Base-by-base conservation (phyloP, 228 moss, liverwort and hornwort genomes). In the Sphagnum magellanicum region DNA sequence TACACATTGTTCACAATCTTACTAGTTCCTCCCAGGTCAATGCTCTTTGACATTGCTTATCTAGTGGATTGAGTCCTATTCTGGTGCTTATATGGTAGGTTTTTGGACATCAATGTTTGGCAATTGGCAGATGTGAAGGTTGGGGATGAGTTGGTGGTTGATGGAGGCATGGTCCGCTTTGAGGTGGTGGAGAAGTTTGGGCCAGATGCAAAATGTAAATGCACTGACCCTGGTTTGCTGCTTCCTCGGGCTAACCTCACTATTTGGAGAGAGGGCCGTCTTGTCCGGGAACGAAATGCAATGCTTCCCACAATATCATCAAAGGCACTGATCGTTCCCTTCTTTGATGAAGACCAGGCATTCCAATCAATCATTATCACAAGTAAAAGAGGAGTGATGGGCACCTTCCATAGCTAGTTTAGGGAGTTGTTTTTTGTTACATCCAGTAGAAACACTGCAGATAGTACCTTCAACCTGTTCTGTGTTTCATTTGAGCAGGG, bases 161-260 rank as follows among this genome's bases (percentile, higher is more conserved):
- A 98, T 73, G 98, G 98, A 71, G 98, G 98, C n/a, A 98, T 98
- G 98, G 98, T 92, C 60, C 88, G 98, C n/a, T 98, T 98, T 78
- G 98, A 98, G 71, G 94, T 92, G 70, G 66, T 90, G 55, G 81
- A 94, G 61, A 92, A 88, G 79, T 75, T 94, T 63, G 98, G 98
- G 46, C 98, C 94, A 32, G 94, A 98, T 82, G 98, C 94, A n/a
- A 86, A 81, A 74, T 98, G 98, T 79, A 79, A 74, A 68, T 90
- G 90, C 73, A 98, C 73, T 68, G 98, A 98, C 78, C 88, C 93
- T 16, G 94, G 98, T 51, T 87, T 92, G 8, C 79, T 98, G 67
- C 87, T 98, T 53, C 98, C 98, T 69, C 88, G 94, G 66, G 98
- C 98, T 5, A 98, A 98, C 66, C 79, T 98, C 59, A 98, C 98